Conservation (phyloP, 768 basidiomycete species). For the Boletellus ananas region DNA sequence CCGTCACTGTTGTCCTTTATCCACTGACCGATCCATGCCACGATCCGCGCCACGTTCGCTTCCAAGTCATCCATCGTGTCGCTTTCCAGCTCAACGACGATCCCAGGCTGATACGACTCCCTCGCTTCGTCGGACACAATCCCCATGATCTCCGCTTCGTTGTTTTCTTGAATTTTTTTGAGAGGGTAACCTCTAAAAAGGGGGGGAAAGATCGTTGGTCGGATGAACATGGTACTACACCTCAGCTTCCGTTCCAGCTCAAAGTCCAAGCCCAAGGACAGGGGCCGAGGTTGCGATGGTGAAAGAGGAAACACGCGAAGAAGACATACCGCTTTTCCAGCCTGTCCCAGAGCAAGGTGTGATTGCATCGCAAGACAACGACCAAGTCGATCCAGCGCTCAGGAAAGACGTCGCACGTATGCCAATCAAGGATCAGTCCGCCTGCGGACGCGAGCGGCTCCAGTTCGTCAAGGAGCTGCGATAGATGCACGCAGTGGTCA, state of each 20-base stretch:
- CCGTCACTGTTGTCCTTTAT: constrained; percentile 20
- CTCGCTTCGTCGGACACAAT: constrained; percentile 86
- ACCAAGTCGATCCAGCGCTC: constrained; percentile 97
- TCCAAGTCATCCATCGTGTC: constrained; percentile 78
- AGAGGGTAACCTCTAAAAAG: constrained; percentile 69
- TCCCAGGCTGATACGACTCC: constrained; percentile 78
- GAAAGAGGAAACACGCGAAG: not conserved
- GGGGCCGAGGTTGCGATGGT: no score
- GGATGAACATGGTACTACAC: no score
- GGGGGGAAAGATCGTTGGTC: not conserved
- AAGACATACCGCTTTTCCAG: constrained; percentile 74
- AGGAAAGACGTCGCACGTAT: constrained; percentile 89
- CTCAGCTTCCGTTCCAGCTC: no score
- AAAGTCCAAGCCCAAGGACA: no score
- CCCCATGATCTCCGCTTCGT: constrained; percentile 97
- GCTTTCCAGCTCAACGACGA: constrained; percentile 81
- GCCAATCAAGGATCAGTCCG: constrained; percentile 90
- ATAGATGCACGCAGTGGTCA: not conserved
- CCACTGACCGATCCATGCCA: constrained; percentile 88
- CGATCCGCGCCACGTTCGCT: constrained; percentile 79
- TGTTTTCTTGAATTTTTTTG: constrained; percentile 97
- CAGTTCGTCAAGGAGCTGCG: constrained; percentile 82
- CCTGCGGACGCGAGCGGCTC: constrained; percentile 67
- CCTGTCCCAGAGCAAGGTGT: constrained; percentile 82
- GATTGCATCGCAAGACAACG: constrained; percentile 87